Percentiles rank a stretch among this genome's conserved stretches.
These are phyloP conservation scores for Entomophthora muscae DNA, from an alignment of 371 early-diverging fungal genomes.

Conservation along the genomic window DNA sequence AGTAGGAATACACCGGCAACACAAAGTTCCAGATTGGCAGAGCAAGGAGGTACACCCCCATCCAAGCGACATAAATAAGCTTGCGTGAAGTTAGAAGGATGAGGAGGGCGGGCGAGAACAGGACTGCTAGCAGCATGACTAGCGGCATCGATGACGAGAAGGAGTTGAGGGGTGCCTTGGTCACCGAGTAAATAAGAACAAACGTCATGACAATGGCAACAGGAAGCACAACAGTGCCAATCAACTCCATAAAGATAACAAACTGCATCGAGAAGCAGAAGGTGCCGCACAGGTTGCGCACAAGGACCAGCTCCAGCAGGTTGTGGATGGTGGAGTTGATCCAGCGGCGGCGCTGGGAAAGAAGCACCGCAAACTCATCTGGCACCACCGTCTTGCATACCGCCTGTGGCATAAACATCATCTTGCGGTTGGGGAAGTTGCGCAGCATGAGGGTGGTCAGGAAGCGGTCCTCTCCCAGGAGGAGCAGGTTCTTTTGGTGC, in stretches of 20 bases:
- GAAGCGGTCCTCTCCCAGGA: slow-evolving; percentile 92
- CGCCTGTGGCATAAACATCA: slow-evolving; percentile 84
- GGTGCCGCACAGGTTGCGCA: slow-evolving; percentile 73
- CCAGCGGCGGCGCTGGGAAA: slow-evolving; percentile 80
- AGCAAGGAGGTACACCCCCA: slow-evolving; percentile 72
- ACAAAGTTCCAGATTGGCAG: slow-evolving; percentile 92
- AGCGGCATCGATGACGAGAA: slow-evolving; percentile 43
- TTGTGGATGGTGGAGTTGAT: slow-evolving; percentile 82
- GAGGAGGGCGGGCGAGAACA: slow-evolving; percentile 73
- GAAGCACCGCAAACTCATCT: slow-evolving; percentile 47
- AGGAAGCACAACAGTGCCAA: slow-evolving; percentile 67
- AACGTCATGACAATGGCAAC: slow-evolving; percentile 63
- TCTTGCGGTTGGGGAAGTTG: slow-evolving; percentile 74
- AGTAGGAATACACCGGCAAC: slow-evolving; percentile 90
- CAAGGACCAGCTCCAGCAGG: slow-evolving; percentile 58
- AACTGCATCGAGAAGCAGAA: slow-evolving; percentile 84
- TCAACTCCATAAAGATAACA: slow-evolving; percentile 68
- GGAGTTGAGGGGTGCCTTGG: slow-evolving; percentile 18
- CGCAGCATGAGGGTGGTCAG: slow-evolving; percentile 86
- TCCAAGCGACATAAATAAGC: slow-evolving; percentile 76
- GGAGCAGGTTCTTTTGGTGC: slow-evolving; percentile 85
- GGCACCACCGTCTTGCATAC: slow-evolving; percentile 69
- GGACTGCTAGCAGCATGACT: slow-evolving; percentile 38
- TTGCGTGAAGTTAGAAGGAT: slow-evolving; percentile 83
- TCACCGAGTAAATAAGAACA: slow-evolving; percentile 21